Conservation (phyloP, 148 eudicot species). For the Rhododendron mucronatum region DNA sequence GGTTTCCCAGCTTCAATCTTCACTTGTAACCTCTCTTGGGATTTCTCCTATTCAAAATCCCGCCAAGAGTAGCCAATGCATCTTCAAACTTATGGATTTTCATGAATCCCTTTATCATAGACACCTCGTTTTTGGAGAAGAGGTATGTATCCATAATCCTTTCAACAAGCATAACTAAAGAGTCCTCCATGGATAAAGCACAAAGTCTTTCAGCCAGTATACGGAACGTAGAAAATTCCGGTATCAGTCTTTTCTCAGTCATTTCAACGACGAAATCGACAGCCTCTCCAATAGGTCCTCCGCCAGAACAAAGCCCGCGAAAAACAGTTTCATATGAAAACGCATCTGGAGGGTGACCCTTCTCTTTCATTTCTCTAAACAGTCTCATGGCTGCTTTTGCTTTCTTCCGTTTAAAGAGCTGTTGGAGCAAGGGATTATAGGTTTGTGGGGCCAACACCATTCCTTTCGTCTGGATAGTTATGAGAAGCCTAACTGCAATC, state of each 20-base stretch:
- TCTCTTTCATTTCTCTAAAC: constrained; percentile 80
- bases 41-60: constrained; percentile 46
- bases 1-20: constrained; percentile 2
- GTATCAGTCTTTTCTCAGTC: constrained; percentile 66
- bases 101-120: constrained; percentile 74
- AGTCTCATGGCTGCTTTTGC: constrained; percentile 65
- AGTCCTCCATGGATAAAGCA: constrained; percentile 75
- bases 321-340: constrained; percentile 59
- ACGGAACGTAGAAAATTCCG: constrained; percentile 57
- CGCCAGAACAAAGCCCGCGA: constrained; percentile 85
- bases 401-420: constrained; percentile 49
- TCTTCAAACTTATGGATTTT: constrained; percentile 82
- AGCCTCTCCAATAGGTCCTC: constrained; percentile 88
- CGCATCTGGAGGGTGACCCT: constrained; percentile 72
- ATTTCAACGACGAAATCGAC: constrained; percentile 70
- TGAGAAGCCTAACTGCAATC: constrained; percentile 68
- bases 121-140: constrained; percentile 57
- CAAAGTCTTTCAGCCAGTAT: constrained; percentile 91
- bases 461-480: constrained; percentile 79
- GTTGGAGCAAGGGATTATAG: constrained; percentile 79
- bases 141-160: constrained; percentile 57
- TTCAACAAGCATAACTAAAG: constrained; percentile 58
- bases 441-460: constrained; percentile 67
- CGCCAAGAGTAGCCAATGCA: constrained; percentile 69
- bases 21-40: constrained; percentile 40